These are phyloP conservation scores for Limnanthes douglasii DNA, from an alignment of 345 rosid species.

Conservation along the genomic window DNA sequence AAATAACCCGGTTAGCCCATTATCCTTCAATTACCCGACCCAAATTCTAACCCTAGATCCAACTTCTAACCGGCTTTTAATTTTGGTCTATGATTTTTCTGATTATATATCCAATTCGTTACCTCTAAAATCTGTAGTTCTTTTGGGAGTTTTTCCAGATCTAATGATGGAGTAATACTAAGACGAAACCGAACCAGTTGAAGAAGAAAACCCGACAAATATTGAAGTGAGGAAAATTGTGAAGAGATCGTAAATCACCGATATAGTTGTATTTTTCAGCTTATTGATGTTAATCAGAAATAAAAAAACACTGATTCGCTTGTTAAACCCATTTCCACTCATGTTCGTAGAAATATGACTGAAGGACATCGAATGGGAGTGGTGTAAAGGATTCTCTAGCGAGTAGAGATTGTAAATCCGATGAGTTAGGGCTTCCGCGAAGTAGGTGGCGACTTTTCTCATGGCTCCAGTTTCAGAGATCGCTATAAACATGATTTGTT, in stretches of 20 bases:
- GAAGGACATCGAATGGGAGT: conserved; percentile 33
- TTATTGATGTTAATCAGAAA: conserved; percentile 24
- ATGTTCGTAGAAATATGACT: conserved; percentile 81
- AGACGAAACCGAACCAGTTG: conserved; percentile 26
- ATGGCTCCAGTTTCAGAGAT: conserved; percentile 53
- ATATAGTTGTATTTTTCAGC: conserved; percentile 31
- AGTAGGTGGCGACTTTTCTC: conserved; percentile 68
- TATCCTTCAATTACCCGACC: too few relatives aligned
- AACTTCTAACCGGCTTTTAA: too few relatives aligned
- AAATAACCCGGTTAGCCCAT: too few relatives aligned
- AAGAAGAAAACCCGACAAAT: conserved; percentile 62
- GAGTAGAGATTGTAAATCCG: conserved; percentile 44
- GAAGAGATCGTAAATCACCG: conserved; percentile 26
- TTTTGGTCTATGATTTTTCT: too few relatives aligned
- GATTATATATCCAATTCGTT: too few relatives aligned
- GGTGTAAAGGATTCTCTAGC: conserved; percentile 25
- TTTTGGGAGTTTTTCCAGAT: conserved; percentile 34
- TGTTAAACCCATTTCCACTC: conserved; percentile 23
- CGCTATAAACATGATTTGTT: conserved; percentile 43
- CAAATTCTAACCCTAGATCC: too few relatives aligned
- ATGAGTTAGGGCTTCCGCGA: conserved; percentile 78
- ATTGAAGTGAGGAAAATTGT: conserved; percentile 13
- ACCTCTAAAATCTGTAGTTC: too few relatives aligned
- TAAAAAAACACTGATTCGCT: conserved; percentile 36
- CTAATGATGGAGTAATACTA: conserved; percentile 30